A percentile compares a stretch with the other conserved stretches of the same genome.
Conservation (phyloP, 257 asterid genomes). For the Catharanthus roseus region DNA sequence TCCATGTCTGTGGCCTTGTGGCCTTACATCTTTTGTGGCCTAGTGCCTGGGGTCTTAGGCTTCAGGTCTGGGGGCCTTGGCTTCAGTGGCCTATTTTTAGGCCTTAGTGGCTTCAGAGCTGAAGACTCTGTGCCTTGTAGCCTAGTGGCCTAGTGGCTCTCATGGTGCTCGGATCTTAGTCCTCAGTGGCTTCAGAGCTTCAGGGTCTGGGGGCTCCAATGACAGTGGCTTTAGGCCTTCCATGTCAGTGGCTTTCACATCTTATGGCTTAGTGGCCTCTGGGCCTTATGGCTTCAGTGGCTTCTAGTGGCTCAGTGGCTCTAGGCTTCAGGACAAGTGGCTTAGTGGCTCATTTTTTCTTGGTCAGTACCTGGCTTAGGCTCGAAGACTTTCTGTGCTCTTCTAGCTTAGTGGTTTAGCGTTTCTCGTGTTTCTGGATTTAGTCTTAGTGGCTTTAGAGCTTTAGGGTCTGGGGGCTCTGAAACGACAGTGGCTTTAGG, state of each 20-base stretch:
- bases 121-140: too few species aligned
- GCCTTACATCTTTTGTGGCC: too few species aligned
- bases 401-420: neutral
- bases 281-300: too few species aligned
- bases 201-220: neutral
- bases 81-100: neutral
- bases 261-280: too few species aligned
- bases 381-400: neutral
- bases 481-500: neutral
- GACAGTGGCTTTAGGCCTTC: neutral
- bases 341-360: too few species aligned
- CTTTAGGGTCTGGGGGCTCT: neutral
- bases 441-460: neutral
- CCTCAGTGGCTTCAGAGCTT: too few species aligned
- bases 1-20: neutral
- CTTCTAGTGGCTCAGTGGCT: conserved; percentile 1
- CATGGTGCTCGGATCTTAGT: too few species aligned
- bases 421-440: neutral
- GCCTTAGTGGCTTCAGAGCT: neutral
- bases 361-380: neutral
- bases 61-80: neutral
- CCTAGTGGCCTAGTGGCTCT: too few species aligned
- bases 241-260: neutral
- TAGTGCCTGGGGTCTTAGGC: too few species aligned
- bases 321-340: neutral